Percentiles rank a stretch among this genome's conserved stretches.
Evolutionary conservation across 2,329 filamentous ascomycete genomes (phyloP).

Genomic region (Penicillium sp.): DNA sequence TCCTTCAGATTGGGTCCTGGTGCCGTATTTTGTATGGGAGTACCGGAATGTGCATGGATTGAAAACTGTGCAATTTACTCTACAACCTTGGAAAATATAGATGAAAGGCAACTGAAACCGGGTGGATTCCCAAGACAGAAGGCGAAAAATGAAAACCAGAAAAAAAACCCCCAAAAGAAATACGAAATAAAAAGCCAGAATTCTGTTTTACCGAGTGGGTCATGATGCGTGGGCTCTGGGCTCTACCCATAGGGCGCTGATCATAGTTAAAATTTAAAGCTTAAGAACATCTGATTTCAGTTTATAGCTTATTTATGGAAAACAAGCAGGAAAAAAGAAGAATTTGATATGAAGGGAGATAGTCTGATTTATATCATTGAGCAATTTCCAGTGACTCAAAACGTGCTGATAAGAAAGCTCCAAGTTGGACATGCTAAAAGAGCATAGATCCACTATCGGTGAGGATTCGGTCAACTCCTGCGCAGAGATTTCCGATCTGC

Average conservation of each 20-base stretch:
- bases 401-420: constrained; percentile 14
- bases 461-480: constrained; percentile 20
- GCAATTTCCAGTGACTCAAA: not conserved
- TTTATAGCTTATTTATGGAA: not conserved
- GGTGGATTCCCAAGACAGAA: constrained; percentile 1
- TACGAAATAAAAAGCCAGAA: not conserved
- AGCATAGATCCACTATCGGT: constrained; percentile 17
- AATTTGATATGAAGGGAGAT: not conserved
- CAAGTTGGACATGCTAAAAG: not conserved
- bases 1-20: not conserved
- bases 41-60: not conserved
- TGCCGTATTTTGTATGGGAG: not conserved
- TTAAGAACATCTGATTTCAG: not conserved
- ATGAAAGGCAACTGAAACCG: constrained; percentile 5
- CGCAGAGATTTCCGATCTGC: constrained; percentile 20
- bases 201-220: not conserved
- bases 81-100: not conserved
- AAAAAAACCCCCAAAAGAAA: not conserved
- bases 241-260: constrained; percentile 10
- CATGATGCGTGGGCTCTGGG: not conserved
- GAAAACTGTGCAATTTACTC: not conserved
- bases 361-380: constrained; percentile 15
- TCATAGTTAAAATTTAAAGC: constrained; percentile 12
- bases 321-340: not conserved
- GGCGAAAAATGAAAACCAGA: not conserved